These are phyloP conservation scores for Boletus reticulatus DNA, from an alignment of 768 basidiomycete species.

Conservation along the genomic window DNA sequence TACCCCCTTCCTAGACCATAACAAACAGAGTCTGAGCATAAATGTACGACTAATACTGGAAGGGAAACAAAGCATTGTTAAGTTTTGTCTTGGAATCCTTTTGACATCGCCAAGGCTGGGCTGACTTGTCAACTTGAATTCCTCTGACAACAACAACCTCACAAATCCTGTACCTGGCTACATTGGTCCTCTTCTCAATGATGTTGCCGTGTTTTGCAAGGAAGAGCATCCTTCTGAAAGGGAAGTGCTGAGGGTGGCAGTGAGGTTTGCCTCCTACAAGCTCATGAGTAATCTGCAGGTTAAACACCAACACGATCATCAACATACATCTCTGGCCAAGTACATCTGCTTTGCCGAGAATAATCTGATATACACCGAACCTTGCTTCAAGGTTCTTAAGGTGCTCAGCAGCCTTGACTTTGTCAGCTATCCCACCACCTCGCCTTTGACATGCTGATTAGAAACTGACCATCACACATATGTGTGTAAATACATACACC, in stretches of 20 bases:
- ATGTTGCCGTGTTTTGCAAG: conserved; percentile 29
- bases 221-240: conserved; percentile 36
- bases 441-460: conserved; percentile 3
- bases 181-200: conserved; percentile 37
- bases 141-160: too few species aligned
- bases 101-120: too few species aligned
- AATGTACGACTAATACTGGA: too few species aligned
- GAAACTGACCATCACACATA: neutral
- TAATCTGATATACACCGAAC: conserved; percentile 51
- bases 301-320: neutral
- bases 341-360: conserved; percentile 56
- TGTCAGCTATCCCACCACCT: conserved; percentile 22
- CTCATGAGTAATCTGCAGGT: neutral
- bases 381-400: conserved; percentile 27
- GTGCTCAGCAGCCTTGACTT: conserved; percentile 13
- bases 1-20: too few species aligned
- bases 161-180: conserved; percentile 36
- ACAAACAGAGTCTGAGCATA: too few species aligned
- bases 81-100: too few species aligned
- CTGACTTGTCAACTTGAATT: too few species aligned
- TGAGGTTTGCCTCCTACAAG: conserved; percentile 46
- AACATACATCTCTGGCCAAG: conserved; percentile 52
- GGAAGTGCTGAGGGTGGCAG: conserved; percentile 59
- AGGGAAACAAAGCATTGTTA: too few species aligned
- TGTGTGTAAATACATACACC: conserved; percentile 31